These are phyloP conservation scores for Hyaloperonospora brassicae DNA, from an alignment of 352 stramenopile species.

Conservation along the genomic window DNA sequence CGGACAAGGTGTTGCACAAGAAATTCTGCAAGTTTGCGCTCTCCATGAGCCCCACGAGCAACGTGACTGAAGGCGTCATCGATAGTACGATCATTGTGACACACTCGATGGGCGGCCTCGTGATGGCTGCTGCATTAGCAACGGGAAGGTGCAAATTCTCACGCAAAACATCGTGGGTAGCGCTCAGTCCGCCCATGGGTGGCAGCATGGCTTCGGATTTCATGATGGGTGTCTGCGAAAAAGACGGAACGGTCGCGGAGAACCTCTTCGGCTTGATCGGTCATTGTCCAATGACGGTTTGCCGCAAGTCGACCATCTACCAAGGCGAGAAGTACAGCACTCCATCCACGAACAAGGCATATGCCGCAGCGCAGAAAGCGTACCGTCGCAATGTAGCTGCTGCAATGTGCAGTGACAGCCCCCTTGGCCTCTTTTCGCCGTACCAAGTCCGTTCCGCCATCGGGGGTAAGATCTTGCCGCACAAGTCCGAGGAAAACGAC, in stretches of 20 bases:
- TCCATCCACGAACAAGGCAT: conserved; percentile 10
- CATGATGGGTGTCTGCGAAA: conserved; percentile 8
- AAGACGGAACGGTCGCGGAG: conserved; percentile 2
- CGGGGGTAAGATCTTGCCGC: conserved; percentile 7
- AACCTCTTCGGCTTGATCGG: conserved; percentile 20
- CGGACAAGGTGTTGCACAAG: conserved; percentile 29
- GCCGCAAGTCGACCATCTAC: conserved; percentile 22
- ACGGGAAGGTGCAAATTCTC: conserved; percentile 16
- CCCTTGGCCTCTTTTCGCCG: conserved; percentile 24
- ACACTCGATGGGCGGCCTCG: conserved; percentile 37
- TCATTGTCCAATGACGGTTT: conserved; percentile 23
- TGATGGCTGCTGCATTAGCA: conserved; percentile 17
- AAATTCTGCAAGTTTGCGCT: conserved; percentile 30
- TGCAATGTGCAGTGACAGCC: conserved; percentile 32
- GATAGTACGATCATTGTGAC: conserved; percentile 33
- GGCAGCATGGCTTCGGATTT: conserved; percentile 38
- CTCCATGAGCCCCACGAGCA: conserved; percentile 16
- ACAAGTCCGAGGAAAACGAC: conserved; percentile 31
- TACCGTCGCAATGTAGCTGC: conserved; percentile 29
- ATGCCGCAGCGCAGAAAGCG: conserved; percentile 22
- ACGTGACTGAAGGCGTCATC: conserved; percentile 8
- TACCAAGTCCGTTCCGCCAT: conserved; percentile 23
- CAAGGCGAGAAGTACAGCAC: conserved; percentile 24
- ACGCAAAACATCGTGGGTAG: conserved; percentile 22
- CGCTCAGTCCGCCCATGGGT: conserved; percentile 25